Base-by-base conservation (phyloP, 345 rosid genomes). In the Acer negundo region DNA sequence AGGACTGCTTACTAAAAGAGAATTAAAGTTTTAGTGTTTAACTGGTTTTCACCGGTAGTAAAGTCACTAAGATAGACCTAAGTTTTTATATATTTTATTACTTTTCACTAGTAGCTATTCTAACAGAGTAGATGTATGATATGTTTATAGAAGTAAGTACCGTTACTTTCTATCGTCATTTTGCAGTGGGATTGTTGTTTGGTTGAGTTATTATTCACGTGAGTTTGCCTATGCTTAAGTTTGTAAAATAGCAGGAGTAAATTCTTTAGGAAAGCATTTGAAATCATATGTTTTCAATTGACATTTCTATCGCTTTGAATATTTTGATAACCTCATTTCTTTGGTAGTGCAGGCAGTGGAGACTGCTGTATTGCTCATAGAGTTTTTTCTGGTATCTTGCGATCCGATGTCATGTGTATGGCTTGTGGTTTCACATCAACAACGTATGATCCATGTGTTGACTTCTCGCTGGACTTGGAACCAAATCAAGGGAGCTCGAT, bases 331-430 rank as follows among this genome's bases (percentile, higher is more conserved):
- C 56, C 24, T 24, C 31, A 17, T 84, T 62, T 62, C 47, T 80
- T 26, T 76, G 80, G 55, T 76, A 70, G 24, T 80, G 86, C 81
- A 84, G 91, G 89, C 35, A 82, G 77, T 66, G 89, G 91, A 51
- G 92, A 89, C 31, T 85, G 91, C 76, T 87, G 92, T 72, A 85
- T 90, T 66, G 89, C 91, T 42, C 93, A 88, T 49, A 82, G 83
- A 75, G 88, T 90, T 7, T 89, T 86, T 77, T 90, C 90, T 28
- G 95, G 83, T 61, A 86, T 89, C 73, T 69, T 89, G 74, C 82
- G 90, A 58, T 89, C 92, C 62, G 91, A 88, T 84, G 93, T 90
- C 77, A 88, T 90, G 93, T 90, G 91, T 69, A 85, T 84, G 91
- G 83, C 79, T 56, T 88, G 93, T 81, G 93, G 93, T 65, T 90